These are phyloP conservation scores for Fraxinus paxiana DNA, from an alignment of 305 asterid genomes.

Conservation along the genomic window DNA sequence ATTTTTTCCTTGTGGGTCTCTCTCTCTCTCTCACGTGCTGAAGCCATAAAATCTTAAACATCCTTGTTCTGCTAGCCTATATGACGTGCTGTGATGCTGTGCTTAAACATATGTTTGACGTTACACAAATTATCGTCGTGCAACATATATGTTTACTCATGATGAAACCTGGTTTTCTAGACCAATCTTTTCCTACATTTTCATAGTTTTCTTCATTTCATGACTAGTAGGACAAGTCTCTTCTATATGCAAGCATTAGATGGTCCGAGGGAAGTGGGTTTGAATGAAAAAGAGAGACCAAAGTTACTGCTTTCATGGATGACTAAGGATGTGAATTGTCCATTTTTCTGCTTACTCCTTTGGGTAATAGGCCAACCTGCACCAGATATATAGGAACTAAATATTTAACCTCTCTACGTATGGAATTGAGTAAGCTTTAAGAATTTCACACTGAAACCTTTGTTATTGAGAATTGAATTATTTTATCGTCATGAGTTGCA, in stretches of 20 bases:
- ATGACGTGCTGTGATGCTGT: neutral
- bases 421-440: neutral
- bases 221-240: neutral
- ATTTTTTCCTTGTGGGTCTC: neutral
- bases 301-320: neutral
- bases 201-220: neutral
- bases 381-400: neutral
- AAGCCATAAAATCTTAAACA: neutral
- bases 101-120: neutral
- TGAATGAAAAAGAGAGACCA: neutral
- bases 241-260: neutral
- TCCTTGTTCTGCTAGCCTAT: neutral
- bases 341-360: neutral
- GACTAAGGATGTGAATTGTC: neutral
- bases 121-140: neutral
- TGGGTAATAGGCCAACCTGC: neutral
- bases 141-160: neutral
- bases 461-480: neutral
- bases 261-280: neutral
- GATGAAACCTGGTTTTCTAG: neutral
- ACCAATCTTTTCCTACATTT: neutral
- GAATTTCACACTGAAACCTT: neutral
- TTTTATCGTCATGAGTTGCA: neutral
- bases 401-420: neutral
- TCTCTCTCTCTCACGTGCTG: neutral